phyloP scores from a whole-genome alignment of 108 stramenopile species.

The Poteriospumella lacustris region DNA sequence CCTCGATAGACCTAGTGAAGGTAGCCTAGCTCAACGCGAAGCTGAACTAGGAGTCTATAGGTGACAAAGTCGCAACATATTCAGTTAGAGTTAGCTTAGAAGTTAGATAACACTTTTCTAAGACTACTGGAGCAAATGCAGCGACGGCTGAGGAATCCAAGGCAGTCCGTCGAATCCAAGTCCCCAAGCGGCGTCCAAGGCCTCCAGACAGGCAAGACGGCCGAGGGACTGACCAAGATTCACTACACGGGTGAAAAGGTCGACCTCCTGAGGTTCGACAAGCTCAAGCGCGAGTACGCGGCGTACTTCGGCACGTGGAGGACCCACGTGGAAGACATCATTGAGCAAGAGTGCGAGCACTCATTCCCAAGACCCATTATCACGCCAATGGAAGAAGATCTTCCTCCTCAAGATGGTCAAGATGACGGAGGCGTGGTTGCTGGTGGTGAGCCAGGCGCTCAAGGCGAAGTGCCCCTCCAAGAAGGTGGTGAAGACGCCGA shows the following conservation, averaged over 20 bases:
- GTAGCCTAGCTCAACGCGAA: constrained; percentile 6
- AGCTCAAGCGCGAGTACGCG: constrained; percentile 5
- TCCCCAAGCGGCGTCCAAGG: constrained; percentile 1
- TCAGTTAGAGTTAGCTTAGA: constrained; percentile 3
- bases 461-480: background rate
- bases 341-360: background rate
- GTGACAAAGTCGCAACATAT: background rate
- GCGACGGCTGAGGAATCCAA: constrained; percentile 2
- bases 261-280: background rate
- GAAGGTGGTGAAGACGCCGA: background rate
- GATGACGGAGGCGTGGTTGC: background rate
- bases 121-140: constrained; percentile 2
- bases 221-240: background rate
- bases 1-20: constrained; percentile 6
- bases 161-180: constrained; percentile 1
- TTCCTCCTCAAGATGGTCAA: constrained; percentile 2
- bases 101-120: background rate
- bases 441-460: background rate
- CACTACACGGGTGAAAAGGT: background rate
- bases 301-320: constrained; percentile 1
- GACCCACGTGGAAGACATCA: background rate
- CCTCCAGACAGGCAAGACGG: background rate
- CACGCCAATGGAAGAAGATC: background rate
- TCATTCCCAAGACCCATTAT: background rate
- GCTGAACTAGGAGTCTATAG: constrained; percentile 7